Conservation (phyloP, 352 stramenopile genomes). For the Globisporangium nunn region DNA sequence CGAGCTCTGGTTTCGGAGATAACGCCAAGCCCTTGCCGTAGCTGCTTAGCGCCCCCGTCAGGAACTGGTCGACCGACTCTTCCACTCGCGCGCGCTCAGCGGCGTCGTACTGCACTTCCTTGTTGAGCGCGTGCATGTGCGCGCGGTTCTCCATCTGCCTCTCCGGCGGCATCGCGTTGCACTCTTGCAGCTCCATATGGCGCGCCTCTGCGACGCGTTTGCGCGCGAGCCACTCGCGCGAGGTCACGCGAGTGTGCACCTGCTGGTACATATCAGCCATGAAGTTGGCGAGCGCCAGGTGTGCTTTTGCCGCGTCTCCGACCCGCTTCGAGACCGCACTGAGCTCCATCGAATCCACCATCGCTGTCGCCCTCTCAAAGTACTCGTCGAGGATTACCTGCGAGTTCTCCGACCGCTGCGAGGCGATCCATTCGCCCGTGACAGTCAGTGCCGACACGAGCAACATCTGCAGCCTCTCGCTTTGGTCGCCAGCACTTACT, state of each 20-base stretch:
- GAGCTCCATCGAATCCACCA: constrained; percentile 42
- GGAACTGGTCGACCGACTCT: constrained; percentile 78
- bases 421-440: constrained; percentile 91
- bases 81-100: constrained; percentile 84
- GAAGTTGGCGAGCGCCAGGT: constrained; percentile 87
- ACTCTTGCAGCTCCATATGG: constrained; percentile 49
- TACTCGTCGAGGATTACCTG: constrained; percentile 91
- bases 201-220: constrained; percentile 71
- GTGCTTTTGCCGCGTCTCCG: constrained; percentile 58
- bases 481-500: constrained; percentile 2
- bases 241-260: constrained; percentile 78
- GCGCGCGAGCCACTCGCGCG: constrained; percentile 84
- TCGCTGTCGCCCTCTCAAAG: constrained; percentile 75
- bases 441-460: constrained; percentile 59
- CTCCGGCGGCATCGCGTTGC: constrained; percentile 45
- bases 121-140: constrained; percentile 67
- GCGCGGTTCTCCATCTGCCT: constrained; percentile 61
- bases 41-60: constrained; percentile 83
- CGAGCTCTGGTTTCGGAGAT: constrained; percentile 69
- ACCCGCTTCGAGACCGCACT: constrained; percentile 27
- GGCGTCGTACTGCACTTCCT: constrained; percentile 85
- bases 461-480: constrained; percentile 34
- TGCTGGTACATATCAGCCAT: constrained; percentile 90
- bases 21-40: constrained; percentile 65
- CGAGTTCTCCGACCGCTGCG: constrained; percentile 89